Evolutionary conservation across 345 rosid genomes (phyloP), one percentile per base, ranked within the genome.

Genomic region (Garcia nutans): DNA sequence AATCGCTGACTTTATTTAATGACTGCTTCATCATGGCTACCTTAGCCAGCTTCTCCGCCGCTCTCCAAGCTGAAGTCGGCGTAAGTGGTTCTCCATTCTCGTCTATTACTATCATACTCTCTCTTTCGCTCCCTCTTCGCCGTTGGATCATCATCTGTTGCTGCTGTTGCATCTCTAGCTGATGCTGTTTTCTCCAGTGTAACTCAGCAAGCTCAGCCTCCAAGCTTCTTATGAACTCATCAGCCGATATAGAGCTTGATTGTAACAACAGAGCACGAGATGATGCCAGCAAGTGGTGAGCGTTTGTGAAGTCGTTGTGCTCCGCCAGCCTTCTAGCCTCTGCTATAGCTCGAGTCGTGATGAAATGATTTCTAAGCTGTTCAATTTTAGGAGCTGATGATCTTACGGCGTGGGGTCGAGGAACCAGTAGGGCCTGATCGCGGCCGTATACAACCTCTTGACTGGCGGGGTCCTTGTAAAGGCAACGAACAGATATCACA

Each of bases 21-120:
- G 83, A 81, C 77, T 68, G 62, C 74, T 73, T 81, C 80, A 81
- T 68, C 45, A 67, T 76, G 23, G 83, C 83, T 22, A 81, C 73
- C 54, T 76, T 81, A 72, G 83, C 83, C 77, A 81, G 77, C 83
- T 73, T 76, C 77, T 81, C 83, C 62, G 83, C 83, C 74, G 80
- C 83, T 45, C 83, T 72, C 83, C 83, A 81, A 23, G 83, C 83
- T 57, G 83, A 81, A 0, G 70, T 68, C 20, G 83, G 83, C 26
- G 83, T 81, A 7, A 81, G 74, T 60, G 80, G 83, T 61, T 77
- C 79, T 7, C 90, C 95, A 20, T 87, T 82, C 78, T 94, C 98
- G 23, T 91, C 98, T 41, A 63, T 84, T 81, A 78, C 47, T 23
- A 76, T 81, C 87, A 24, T 74, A 61, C 49, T 62, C 19, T 80